Evolutionary conservation across 768 basidiomycete genomes (phyloP).

Genomic region (Suillus sp.): DNA sequence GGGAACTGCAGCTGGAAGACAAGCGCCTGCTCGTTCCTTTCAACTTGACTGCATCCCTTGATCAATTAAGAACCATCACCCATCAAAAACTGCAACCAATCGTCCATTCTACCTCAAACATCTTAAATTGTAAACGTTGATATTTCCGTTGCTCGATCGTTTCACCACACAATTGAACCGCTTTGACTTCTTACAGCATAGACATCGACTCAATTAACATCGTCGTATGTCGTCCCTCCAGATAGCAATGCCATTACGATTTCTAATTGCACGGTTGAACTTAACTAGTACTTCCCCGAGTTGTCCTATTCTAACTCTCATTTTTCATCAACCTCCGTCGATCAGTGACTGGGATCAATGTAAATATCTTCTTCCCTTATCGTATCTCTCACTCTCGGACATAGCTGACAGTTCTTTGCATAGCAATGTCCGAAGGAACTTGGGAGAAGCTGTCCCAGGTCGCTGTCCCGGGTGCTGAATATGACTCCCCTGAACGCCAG

Average conservation of each 20-base stretch:
- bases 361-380: not conserved
- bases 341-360: not conserved
- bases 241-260: not conserved
- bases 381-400: not conserved
- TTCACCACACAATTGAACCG: too few relatives aligned
- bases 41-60: not conserved
- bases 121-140: not conserved
- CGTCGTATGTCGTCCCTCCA: not conserved
- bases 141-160: not conserved
- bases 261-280: not conserved
- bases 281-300: not conserved
- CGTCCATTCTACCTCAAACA: not conserved
- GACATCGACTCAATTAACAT: not conserved
- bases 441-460: constrained; percentile 1
- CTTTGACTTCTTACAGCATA: not conserved
- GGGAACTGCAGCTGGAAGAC: too few relatives aligned
- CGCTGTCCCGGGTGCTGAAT: not conserved
- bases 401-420: not conserved
- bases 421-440: not conserved
- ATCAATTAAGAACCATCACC: too few relatives aligned
- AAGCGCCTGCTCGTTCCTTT: not conserved
- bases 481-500: not conserved
- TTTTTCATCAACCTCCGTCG: not conserved
- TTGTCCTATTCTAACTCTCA: not conserved
- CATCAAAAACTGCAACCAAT: not conserved